Percentiles rank a stretch among this genome's conserved stretches.
Evolutionary conservation across 2,329 filamentous ascomycete genomes (phyloP).

Genomic region (Juglanconis juglandina): DNA sequence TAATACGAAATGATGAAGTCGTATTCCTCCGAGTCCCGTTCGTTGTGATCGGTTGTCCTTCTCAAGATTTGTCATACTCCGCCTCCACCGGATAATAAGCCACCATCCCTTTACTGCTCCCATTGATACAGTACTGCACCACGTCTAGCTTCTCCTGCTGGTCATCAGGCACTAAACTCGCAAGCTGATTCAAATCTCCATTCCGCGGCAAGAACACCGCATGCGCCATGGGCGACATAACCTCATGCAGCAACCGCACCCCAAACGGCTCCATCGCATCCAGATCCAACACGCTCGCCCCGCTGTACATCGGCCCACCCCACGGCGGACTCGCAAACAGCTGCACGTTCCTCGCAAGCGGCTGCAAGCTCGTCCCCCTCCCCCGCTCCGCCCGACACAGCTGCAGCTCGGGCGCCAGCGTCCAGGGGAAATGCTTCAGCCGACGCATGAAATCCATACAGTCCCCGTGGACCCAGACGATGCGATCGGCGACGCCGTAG

Average conservation of each 20-base stretch:
- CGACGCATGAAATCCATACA: conserved; percentile 70
- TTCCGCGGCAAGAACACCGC: conserved; percentile 84
- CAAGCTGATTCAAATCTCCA: conserved; percentile 77
- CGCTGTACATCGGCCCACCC: conserved; percentile 55
- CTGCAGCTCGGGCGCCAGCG: conserved; percentile 6
- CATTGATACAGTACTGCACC: conserved; percentile 87
- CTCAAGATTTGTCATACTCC: neutral
- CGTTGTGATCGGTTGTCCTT: neutral
- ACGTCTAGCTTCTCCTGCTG: conserved; percentile 59
- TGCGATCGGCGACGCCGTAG: conserved; percentile 72
- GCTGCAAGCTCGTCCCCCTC: conserved; percentile 33
- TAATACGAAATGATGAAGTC: neutral
- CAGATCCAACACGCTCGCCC: conserved; percentile 74
- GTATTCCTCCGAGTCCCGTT: neutral
- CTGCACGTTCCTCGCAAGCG: conserved; percentile 34
- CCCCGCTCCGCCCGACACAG: conserved; percentile 10
- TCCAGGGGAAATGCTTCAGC: conserved; percentile 27
- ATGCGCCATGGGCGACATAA: conserved; percentile 57
- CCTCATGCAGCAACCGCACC: conserved; percentile 57
- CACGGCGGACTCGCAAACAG: conserved; percentile 59
- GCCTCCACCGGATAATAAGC: conserved; percentile 50
- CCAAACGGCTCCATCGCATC: conserved; percentile 85
- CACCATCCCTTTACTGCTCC: conserved; percentile 80
- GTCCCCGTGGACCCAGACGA: conserved; percentile 84
- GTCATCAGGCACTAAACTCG: conserved; percentile 47